Base-by-base conservation (phyloP, 2,329 filamentous ascomycete species). In the Leptographium radiaticola region DNA sequence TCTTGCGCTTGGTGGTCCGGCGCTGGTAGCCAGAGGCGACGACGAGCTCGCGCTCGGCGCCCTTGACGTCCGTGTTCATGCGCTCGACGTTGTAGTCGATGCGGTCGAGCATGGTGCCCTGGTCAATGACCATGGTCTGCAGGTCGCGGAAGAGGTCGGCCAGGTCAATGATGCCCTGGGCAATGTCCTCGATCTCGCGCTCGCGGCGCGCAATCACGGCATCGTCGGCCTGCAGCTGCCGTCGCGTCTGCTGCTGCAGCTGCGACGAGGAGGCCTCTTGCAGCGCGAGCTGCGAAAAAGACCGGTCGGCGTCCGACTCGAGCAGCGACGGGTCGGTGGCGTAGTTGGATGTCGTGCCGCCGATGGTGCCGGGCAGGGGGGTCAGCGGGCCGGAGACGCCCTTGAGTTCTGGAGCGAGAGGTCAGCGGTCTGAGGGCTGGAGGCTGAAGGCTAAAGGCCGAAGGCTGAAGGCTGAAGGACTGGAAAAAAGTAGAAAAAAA, bases 1-100 rank as follows among this genome's bases (percentile, higher is more conserved):
- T 83, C 71, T 95, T 96, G 60, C 93, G 78, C 71, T 96, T 98
- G 25, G 87, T 89, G 51, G 85, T 86, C 65, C 83, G 85, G 66
- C 81, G 83, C 72, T 98, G 93, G 64, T 97, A 97, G 18, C 86
- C 86, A 6, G 86, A 89, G 15, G 93, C 86, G 54, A 94, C 83
- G 58, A 83, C 89, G 53, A 98, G 77, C 70, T 98, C 93, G 67
- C 91, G 93, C 58, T 95, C 88, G 4, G 93, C 93, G 20, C 79
- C 87, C 66, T 95, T 95, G 55, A 98, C 89, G 63, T 97, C 89
- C 20, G 83, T 84, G n/a, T 83, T 81, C 87, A 97, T 96, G 57
- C 85, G 80, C 70, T 98, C 93, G 52, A 98, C 89, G 63, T 98
- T 98, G 71, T 96, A 98, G 69, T 98, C 95, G 62, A 95, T 94